Evolutionary conservation across 371 early-diverging fungal species (phyloP), one percentile per base, ranked within the genome.

Genomic region (Lichtheimia hyalospora): DNA sequence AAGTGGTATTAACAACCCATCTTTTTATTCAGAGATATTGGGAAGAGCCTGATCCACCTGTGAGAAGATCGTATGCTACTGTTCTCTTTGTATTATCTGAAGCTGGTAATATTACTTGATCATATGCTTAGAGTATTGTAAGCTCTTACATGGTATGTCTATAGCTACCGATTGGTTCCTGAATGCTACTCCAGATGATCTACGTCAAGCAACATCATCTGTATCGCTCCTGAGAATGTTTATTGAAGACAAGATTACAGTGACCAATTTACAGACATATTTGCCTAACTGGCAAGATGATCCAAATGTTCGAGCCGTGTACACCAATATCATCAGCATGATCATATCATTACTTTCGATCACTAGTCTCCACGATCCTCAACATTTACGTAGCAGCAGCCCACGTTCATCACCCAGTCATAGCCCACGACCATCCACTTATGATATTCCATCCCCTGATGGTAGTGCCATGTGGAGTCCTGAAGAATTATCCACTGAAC

Each of bases 1-100:
- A 34, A 34, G 2, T 8, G 34, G 8, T 34, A 10, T 34, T 34
- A 50, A 46, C 7, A 10, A 41, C 44, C 27, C 40, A 43, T 16
- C 12, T 27, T 46, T 23, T 1, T 54, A 53, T 49, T 7, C 43
- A 69, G 52, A 67, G 75, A 2, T 78, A 71, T 28, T 78, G 79
- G 79, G 49, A 57, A 18, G 69, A 73, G 8, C 71, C 73, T 14
- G 63, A 58, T 5, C 4, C 25, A 0, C 51, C 49, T 7, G 49
- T 49, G 6, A 48, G 42, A n/a, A 69, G 69, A 12, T 68, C 67
- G 2, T 78, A 66, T 55, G 50, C 54, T 7, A 60, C 58, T 34
- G 62, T 69, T 1, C 27, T 74, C 3, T 74, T 66, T 52, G 58
- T 69, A 16, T 48, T 78, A n/a, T 43, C 73, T 1, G 70, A 78